Evolutionary conservation across 2,329 filamentous ascomycete species (phyloP).

Genomic region (Colletotrichum noveboracense): DNA sequence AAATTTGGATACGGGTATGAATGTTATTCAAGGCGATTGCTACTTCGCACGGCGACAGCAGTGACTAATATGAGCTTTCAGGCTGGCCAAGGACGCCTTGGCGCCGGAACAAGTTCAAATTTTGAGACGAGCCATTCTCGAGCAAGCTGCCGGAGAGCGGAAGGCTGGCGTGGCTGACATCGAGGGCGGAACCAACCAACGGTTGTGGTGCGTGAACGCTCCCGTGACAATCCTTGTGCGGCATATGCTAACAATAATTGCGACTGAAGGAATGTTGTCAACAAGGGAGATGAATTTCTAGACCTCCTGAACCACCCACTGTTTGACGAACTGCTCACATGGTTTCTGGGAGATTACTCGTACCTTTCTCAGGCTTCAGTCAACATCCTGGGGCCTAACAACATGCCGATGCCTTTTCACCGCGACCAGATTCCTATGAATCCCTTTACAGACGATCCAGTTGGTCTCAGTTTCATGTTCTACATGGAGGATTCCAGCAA

Average conservation of each 20-base stretch:
- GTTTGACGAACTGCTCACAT: background rate
- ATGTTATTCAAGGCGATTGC: rapidly evolving
- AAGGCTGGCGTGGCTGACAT: background rate
- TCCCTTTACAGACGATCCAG: background rate
- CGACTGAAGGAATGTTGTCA: background rate
- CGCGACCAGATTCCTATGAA: background rate
- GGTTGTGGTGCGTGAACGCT: background rate
- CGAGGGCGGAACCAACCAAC: background rate
- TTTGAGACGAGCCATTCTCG: background rate
- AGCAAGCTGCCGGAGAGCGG: background rate
- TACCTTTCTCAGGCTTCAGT: background rate
- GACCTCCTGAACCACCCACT: background rate
- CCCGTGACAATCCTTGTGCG: rapidly evolving
- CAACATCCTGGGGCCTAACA: background rate
- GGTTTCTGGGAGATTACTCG: background rate
- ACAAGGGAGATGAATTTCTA: background rate
- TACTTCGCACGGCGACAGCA: too few relatives aligned
- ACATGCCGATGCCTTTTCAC: background rate
- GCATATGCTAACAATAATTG: background rate
- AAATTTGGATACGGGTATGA: background rate
- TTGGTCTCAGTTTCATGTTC: background rate
- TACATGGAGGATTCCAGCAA: background rate
- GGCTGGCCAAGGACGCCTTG: background rate
- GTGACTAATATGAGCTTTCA: background rate
- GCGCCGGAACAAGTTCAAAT: background rate